phyloP scores from a whole-genome alignment of 352 stramenopile species.

The Globisporangium cystogenes region DNA sequence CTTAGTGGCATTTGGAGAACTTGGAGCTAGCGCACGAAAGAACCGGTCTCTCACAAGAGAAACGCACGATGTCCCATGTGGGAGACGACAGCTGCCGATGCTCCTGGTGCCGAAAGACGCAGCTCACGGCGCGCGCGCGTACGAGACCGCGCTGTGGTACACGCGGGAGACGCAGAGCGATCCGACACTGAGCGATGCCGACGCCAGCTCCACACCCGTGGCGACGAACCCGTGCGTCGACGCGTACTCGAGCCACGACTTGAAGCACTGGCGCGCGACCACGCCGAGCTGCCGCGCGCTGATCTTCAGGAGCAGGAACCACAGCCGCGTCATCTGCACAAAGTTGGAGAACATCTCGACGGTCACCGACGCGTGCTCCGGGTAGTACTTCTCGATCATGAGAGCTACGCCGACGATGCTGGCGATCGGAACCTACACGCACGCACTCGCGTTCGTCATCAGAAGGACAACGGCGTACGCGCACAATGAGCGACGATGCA shows the following conservation, averaged over 20 bases:
- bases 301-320: constrained; percentile 75
- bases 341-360: constrained; percentile 70
- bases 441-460: not conserved
- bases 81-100: not conserved
- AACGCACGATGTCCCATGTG: no score
- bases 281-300: constrained; percentile 57
- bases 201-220: constrained; percentile 63
- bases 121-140: constrained; percentile 15
- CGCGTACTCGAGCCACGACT: constrained; percentile 71
- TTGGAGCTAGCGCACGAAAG: not conserved
- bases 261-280: constrained; percentile 58
- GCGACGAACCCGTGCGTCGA: constrained; percentile 54
- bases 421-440: constrained; percentile 59
- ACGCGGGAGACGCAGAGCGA: constrained; percentile 53
- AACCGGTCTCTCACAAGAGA: not conserved
- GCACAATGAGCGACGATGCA: not conserved
- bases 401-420: constrained; percentile 66
- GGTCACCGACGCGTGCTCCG: constrained; percentile 59
- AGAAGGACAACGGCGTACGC: no score
- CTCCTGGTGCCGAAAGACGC: not conserved
- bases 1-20: not conserved
- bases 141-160: constrained; percentile 40
- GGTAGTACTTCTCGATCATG: constrained; percentile 76
- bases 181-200: constrained; percentile 58
- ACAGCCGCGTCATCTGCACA: constrained; percentile 80